phyloP scores from a whole-genome alignment of 257 asterid species.

The Solanum stenotomum region DNA sequence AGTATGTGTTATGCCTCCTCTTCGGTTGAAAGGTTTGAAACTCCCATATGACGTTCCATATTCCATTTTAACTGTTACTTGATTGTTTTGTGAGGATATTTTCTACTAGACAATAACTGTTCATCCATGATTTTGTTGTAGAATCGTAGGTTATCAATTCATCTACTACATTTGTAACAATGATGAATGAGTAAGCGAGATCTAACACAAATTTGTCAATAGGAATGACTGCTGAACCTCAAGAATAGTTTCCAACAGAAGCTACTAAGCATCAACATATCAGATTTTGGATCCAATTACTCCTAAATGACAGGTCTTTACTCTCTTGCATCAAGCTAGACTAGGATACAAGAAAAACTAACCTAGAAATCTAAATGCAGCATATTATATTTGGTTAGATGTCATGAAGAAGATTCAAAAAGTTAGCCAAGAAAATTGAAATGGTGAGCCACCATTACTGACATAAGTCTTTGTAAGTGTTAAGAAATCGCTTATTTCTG shows the following conservation, averaged over 20 bases:
- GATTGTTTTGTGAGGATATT: not conserved
- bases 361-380: not conserved
- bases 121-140: not conserved
- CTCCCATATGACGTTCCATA: not conserved
- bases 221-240: not conserved
- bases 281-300: not conserved
- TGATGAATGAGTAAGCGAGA: not conserved
- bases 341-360: not conserved
- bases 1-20: not conserved
- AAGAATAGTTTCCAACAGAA: not conserved
- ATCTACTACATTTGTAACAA: not conserved
- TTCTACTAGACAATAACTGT: not conserved
- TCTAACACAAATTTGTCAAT: not conserved
- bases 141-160: not conserved
- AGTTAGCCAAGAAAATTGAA: conserved; percentile 1
- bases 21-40: not conserved
- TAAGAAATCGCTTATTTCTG: conserved; percentile 22
- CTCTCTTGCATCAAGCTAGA: not conserved
- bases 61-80: not conserved
- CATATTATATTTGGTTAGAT: not conserved
- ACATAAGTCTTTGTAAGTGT: not conserved
- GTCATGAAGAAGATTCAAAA: not conserved
- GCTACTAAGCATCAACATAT: not conserved
- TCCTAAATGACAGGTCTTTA: not conserved
- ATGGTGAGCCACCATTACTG: conserved; percentile 38